Evolutionary conservation across 768 basidiomycete genomes (phyloP).

Genomic region (Phanerochaete sordida): DNA sequence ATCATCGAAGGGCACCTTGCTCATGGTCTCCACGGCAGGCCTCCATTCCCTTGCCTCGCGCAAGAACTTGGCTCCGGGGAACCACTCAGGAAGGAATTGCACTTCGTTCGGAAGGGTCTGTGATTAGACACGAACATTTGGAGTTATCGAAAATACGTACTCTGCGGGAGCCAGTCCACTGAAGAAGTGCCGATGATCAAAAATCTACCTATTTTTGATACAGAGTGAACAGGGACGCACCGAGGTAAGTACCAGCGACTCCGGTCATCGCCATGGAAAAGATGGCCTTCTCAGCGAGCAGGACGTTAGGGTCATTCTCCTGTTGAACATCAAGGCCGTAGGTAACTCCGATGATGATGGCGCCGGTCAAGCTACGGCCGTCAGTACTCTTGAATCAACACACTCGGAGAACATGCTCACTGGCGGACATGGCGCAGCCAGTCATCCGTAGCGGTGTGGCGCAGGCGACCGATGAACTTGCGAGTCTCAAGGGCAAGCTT

Average conservation of each 20-base stretch:
- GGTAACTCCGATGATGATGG: slow-evolving; percentile 19
- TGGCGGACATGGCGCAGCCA: slow-evolving; percentile 9
- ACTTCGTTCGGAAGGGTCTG: background rate
- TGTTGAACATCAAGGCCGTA: slow-evolving; percentile 21
- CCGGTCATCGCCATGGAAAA: slow-evolving; percentile 1
- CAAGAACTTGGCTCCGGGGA: slow-evolving; percentile 25
- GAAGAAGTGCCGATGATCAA: slow-evolving; percentile 4
- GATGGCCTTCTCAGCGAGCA: slow-evolving; percentile 15
- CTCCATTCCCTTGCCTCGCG: slow-evolving; percentile 16
- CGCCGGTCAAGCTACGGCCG: slow-evolving; percentile 17
- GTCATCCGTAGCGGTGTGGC: slow-evolving; percentile 1
- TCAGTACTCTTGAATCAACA: background rate
- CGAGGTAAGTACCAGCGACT: slow-evolving; percentile 4
- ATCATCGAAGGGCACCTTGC: slow-evolving; percentile 19
- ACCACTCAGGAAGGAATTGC: slow-evolving; percentile 24
- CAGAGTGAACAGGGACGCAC: background rate
- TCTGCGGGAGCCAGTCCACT: slow-evolving; percentile 15
- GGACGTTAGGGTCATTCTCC: slow-evolving; percentile 18
- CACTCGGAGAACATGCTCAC: background rate
- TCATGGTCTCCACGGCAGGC: slow-evolving; percentile 16
- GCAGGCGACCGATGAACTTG: slow-evolving; percentile 2
- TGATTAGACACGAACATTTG: background rate
- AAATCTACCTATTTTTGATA: background rate
- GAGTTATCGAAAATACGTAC: slow-evolving; percentile 1
- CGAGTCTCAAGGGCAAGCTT: slow-evolving; percentile 1